Conservation (phyloP, 2,329 filamentous ascomycete species). For the Trichoderma simmonsii region DNA sequence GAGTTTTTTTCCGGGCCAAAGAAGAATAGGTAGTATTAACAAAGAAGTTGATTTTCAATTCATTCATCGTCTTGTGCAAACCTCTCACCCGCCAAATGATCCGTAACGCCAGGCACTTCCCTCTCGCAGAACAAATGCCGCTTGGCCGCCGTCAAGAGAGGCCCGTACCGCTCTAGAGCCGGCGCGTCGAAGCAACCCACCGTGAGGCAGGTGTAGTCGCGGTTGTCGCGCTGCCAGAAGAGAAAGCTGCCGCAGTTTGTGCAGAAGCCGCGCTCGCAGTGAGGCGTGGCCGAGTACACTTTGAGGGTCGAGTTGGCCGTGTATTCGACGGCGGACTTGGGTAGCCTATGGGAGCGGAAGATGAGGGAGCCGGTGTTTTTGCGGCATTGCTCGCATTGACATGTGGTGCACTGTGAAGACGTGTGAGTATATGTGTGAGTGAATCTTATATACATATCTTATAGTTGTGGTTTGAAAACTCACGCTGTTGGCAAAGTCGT, state of each 20-base stretch:
- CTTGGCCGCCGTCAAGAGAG: slow-evolving; percentile 37
- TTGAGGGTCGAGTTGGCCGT: slow-evolving; percentile 33
- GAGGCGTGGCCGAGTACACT: slow-evolving; percentile 40
- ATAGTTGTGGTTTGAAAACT: background rate
- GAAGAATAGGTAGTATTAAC: background rate
- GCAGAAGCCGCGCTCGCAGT: slow-evolving; percentile 47
- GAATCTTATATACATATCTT: background rate
- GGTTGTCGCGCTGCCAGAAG: slow-evolving; percentile 41
- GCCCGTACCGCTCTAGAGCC: slow-evolving; percentile 39
- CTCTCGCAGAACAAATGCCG: slow-evolving; percentile 43
- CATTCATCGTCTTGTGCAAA: slow-evolving; percentile 6
- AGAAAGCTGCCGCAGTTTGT: slow-evolving; percentile 46
- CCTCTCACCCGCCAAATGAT: slow-evolving; percentile 33
- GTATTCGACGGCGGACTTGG: slow-evolving; percentile 35
- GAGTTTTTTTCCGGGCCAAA: slow-evolving; percentile 2
- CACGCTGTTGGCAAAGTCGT: slow-evolving; percentile 42
- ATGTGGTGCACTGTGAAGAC: slow-evolving; percentile 40
- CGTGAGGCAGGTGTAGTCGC: slow-evolving; percentile 33
- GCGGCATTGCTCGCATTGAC: slow-evolving; percentile 56
- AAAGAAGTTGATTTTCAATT: background rate
- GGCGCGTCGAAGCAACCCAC: slow-evolving; percentile 47
- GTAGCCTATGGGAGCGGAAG: slow-evolving; percentile 40
- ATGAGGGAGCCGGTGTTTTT: slow-evolving; percentile 49
- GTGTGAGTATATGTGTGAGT: background rate
- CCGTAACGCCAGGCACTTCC: slow-evolving; percentile 48